Conservation (phyloP, 495 filamentous ascomycete genomes). For the Aspergillus panamensis region DNA sequence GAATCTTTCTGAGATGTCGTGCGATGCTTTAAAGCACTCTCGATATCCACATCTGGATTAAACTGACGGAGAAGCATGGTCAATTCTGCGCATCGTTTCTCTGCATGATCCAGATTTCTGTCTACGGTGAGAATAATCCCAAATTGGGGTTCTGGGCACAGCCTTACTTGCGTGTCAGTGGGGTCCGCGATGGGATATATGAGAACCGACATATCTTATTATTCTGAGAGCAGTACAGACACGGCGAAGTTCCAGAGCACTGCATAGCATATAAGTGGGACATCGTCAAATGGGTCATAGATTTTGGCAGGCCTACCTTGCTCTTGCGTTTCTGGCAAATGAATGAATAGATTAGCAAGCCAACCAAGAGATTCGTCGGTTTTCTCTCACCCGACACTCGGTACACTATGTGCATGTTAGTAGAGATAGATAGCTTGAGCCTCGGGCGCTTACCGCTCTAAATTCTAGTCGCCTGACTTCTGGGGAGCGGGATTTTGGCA, state of each 20-base stretch:
- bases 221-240: slow-evolving; percentile 22
- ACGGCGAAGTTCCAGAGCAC: slow-evolving; percentile 20
- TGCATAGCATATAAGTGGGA: not conserved
- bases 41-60: slow-evolving; percentile 21
- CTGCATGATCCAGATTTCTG: slow-evolving; percentile 25
- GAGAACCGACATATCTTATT: slow-evolving; percentile 22
- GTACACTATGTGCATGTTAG: slow-evolving; percentile 12
- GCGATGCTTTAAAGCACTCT: slow-evolving; percentile 13
- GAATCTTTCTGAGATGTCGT: not conserved
- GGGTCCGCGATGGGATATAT: slow-evolving; percentile 20
- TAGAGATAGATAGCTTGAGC: too few species aligned
- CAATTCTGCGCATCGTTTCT: slow-evolving; percentile 18
- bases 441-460: too few species aligned
- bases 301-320: slow-evolving; percentile 10
- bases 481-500: too few species aligned
- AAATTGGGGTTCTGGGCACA: not conserved
- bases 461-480: too few species aligned
- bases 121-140: not conserved
- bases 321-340: slow-evolving; percentile 16
- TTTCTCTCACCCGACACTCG: slow-evolving; percentile 23
- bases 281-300: not conserved
- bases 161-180: slow-evolving; percentile 22
- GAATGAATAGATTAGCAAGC: not conserved
- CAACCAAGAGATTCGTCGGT: not conserved
- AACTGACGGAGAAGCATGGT: slow-evolving; percentile 13